Conservation (phyloP, 768 basidiomycete genomes). For the Trametes villosa region DNA sequence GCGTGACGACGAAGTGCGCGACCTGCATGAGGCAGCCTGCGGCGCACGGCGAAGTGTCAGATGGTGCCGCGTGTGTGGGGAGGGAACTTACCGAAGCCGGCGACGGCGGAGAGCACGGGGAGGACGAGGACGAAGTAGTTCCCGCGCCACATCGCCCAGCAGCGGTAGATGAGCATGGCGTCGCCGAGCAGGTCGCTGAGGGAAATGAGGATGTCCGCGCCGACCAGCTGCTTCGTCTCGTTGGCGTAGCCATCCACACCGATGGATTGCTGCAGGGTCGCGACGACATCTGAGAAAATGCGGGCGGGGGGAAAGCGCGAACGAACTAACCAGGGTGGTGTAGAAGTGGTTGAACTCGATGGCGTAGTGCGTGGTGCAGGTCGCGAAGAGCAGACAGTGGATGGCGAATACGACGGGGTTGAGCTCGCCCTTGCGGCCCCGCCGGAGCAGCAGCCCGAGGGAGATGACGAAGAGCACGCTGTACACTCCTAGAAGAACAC, state of each 20-base stretch:
- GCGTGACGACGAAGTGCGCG: constrained; percentile 35
- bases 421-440: constrained; percentile 19
- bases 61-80: neutral
- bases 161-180: constrained; percentile 44
- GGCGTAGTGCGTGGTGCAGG: constrained; percentile 37
- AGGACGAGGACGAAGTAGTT: constrained; percentile 39
- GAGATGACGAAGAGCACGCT: constrained; percentile 38
- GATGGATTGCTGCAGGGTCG: constrained; percentile 24
- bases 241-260: constrained; percentile 36
- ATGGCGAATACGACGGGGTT: constrained; percentile 35
- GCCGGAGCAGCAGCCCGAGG: constrained; percentile 28
- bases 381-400: constrained; percentile 37
- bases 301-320: neutral
- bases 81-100: constrained; percentile 36
- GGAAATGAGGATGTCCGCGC: constrained; percentile 42
- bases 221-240: constrained; percentile 38
- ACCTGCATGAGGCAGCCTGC: constrained; percentile 38
- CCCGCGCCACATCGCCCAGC: constrained; percentile 45
- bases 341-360: constrained; percentile 44
- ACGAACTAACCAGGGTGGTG: constrained; percentile 34
- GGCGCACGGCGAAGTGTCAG: neutral
- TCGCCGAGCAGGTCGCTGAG: constrained; percentile 42
- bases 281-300: neutral
- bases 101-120: constrained; percentile 40
- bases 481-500: constrained; percentile 19